Conservation (phyloP, 306 rosid species). For the Morella rubra region DNA sequence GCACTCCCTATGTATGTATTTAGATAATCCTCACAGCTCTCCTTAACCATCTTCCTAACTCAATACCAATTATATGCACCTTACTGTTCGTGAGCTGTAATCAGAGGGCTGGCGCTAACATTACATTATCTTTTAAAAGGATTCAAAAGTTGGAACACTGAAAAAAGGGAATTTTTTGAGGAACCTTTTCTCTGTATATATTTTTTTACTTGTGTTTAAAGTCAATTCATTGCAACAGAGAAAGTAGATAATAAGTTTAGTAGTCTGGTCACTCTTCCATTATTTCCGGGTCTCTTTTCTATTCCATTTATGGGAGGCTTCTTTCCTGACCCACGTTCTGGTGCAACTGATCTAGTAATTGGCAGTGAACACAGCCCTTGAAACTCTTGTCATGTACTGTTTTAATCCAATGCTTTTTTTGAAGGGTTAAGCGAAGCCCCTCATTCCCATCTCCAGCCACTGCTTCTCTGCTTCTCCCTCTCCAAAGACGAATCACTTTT, state of each 20-base stretch:
- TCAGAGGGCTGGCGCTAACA: conserved; percentile 1
- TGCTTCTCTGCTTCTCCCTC: not conserved
- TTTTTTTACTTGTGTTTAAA: not conserved
- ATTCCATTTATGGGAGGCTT: not conserved
- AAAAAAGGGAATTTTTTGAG: not conserved
- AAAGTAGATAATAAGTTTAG: not conserved
- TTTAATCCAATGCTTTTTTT: not conserved
- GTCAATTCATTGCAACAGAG: not conserved
- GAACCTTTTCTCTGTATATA: not conserved
- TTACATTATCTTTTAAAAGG: not conserved
- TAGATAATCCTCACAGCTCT: not conserved
- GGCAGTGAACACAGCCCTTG: not conserved
- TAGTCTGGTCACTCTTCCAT: not conserved
- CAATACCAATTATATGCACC: not conserved
- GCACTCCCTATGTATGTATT: not conserved
- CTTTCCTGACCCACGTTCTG: not conserved
- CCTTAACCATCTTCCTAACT: not conserved
- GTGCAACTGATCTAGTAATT: not conserved
- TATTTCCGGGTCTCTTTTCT: not conserved
- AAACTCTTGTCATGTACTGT: not conserved
- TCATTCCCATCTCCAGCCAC: not conserved
- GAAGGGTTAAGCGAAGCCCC: not conserved
- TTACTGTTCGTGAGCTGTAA: not conserved
- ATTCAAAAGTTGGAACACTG: not conserved
- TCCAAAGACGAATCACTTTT: not conserved